Evolutionary conservation across 768 basidiomycete species (phyloP).

Genomic region (Leucocoprinus leucothites): DNA sequence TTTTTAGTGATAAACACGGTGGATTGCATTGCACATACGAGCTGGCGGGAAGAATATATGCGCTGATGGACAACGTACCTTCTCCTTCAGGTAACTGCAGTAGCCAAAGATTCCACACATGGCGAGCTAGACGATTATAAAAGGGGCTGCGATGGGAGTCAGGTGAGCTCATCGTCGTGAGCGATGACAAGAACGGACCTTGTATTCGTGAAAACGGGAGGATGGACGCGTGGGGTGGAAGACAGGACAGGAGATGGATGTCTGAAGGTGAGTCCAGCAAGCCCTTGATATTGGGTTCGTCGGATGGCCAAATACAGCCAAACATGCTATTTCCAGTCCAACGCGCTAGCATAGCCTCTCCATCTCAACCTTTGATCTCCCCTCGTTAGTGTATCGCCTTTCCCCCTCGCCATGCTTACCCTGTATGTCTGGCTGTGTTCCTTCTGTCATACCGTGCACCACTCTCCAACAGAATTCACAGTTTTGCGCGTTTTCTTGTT

Average conservation of each 20-base stretch:
- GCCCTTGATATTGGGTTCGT: conserved; percentile 20
- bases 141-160: conserved; percentile 4
- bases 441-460: not conserved
- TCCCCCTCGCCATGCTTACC: not conserved
- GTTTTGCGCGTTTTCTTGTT: not conserved
- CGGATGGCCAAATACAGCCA: conserved; percentile 23
- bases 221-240: conserved; percentile 21
- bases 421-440: conserved; percentile 2
- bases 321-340: not conserved
- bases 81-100: conserved; percentile 93
- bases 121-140: conserved; percentile 15
- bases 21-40: not conserved
- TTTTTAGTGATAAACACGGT: not conserved
- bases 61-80: conserved; percentile 48
- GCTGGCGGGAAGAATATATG: conserved; percentile 1
- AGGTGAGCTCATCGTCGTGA: not conserved
- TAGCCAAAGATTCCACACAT: conserved; percentile 99
- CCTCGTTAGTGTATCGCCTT: not conserved
- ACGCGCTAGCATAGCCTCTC: conserved; percentile 6
- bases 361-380: not conserved
- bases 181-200: conserved; percentile 15
- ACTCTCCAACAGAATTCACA: not conserved
- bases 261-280: not conserved
- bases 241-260: conserved; percentile 9
- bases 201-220: conserved; percentile 14